phyloP scores from a whole-genome alignment of 1,284 basidiomycete genomes.

The Cutaneotrichosporon arboriforme region DNA sequence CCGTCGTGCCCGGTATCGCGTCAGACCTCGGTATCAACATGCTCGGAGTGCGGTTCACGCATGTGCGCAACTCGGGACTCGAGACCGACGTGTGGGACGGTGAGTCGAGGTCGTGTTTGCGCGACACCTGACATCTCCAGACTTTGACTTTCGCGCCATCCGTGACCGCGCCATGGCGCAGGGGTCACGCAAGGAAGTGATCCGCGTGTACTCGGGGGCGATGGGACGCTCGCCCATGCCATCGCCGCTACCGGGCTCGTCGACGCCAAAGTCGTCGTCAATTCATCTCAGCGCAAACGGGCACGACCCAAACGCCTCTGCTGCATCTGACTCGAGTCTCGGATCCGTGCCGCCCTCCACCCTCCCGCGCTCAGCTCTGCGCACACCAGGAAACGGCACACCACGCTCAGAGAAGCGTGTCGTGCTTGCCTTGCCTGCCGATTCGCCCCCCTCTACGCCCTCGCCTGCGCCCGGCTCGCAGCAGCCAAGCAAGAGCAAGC shows the following conservation, averaged over 20 bases:
- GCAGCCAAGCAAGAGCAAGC: not conserved
- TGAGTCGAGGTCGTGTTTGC: no score
- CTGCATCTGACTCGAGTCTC: not conserved
- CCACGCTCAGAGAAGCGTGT: slow-evolving; percentile 13
- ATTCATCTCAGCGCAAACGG: not conserved
- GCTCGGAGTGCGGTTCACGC: slow-evolving; percentile 18
- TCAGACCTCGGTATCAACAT: slow-evolving; percentile 10
- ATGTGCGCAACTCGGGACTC: slow-evolving; percentile 26
- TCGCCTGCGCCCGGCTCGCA: not conserved
- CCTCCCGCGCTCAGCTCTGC: slow-evolving; percentile 11
- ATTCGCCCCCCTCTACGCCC: slow-evolving; percentile 7
- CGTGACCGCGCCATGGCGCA: slow-evolving; percentile 23
- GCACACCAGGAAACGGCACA: slow-evolving; percentile 2
- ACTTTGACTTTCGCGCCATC: slow-evolving; percentile 30
- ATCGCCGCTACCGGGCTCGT: not conserved
- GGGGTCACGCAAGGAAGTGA: slow-evolving; percentile 8
- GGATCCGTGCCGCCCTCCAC: not conserved
- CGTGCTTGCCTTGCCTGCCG: slow-evolving; percentile 5
- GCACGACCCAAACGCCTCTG: slow-evolving; percentile 4
- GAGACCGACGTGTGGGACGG: slow-evolving; percentile 33
- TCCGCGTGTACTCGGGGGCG: slow-evolving; percentile 17
- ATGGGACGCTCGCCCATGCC: slow-evolving; percentile 7
- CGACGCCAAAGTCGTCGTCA: not conserved
- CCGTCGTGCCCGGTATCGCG: slow-evolving; percentile 9
- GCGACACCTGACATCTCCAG: slow-evolving; percentile 12